Conservation (phyloP, 2,329 filamentous ascomycete species). For the Clarireedia sp. region DNA sequence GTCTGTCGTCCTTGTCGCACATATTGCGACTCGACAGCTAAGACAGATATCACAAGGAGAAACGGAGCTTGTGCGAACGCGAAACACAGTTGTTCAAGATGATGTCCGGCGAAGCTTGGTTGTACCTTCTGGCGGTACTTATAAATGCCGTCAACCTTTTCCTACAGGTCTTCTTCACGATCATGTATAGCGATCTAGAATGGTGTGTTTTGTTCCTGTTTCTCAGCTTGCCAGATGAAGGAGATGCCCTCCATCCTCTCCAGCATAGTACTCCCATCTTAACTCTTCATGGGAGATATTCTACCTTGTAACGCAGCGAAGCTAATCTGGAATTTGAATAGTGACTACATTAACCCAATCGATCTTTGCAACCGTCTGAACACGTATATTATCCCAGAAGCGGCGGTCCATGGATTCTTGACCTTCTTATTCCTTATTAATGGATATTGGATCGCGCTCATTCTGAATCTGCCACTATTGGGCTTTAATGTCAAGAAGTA, state of each 20-base stretch:
- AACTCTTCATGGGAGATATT: background rate
- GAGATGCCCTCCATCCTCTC: background rate
- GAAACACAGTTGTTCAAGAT: conserved; percentile 30
- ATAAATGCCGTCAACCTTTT: conserved; percentile 99
- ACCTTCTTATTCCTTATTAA: conserved; percentile 97
- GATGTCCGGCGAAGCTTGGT: conserved; percentile 98
- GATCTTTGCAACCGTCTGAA: conserved; percentile 99
- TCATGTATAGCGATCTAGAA: conserved; percentile 99
- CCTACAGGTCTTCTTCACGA: conserved; percentile 99
- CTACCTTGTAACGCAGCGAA: background rate
- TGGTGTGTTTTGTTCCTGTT: conserved; percentile 57
- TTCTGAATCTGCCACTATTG: conserved; percentile 86
- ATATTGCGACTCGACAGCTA: background rate
- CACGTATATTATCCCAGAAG: conserved; percentile 98
- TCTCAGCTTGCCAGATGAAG: no score
- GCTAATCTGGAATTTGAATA: conserved; percentile 32
- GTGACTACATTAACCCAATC: conserved; percentile 99
- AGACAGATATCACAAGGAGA: background rate
- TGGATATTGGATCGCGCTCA: conserved; percentile 91
- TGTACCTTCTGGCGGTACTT: conserved; percentile 94
- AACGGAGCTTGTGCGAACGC: conserved; percentile 11
- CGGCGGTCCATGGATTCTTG: conserved; percentile 90
- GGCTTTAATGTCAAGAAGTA: conserved; percentile 98
- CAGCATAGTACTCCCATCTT: background rate
- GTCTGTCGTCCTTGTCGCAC: background rate